Percentiles rank a stretch among this genome's conserved stretches.
These are phyloP conservation scores for Entoloma clypeatum DNA, from an alignment of 1,284 basidiomycete genomes.

Conservation along the genomic window DNA sequence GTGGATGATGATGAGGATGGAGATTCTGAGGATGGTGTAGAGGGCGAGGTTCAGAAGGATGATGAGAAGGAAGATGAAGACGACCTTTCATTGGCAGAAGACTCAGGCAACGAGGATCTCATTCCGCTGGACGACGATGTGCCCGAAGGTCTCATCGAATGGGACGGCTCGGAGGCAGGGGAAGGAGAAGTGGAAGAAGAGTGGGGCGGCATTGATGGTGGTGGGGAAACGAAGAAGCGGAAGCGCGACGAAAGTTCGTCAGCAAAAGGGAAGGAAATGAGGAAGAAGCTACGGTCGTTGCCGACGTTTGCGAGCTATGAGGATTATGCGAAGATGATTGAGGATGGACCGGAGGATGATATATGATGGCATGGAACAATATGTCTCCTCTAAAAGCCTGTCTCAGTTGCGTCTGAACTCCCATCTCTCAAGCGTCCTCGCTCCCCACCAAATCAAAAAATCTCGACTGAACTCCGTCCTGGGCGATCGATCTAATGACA, in stretches of 20 bases:
- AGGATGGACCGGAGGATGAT: slow-evolving; percentile 75
- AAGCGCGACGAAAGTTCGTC: slow-evolving; percentile 37
- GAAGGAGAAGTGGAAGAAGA: slow-evolving; percentile 28
- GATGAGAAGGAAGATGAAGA: slow-evolving; percentile 24
- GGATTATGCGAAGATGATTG: slow-evolving; percentile 92
- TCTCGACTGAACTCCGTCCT: no score
- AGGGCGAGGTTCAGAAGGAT: no score
- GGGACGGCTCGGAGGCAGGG: slow-evolving; percentile 20
- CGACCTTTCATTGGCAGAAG: slow-evolving; percentile 54
- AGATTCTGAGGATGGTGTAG: no score
- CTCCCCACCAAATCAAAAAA: no score
- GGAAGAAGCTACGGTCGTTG: slow-evolving; percentile 70
- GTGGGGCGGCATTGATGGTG: slow-evolving; percentile 21
- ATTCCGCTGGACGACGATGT: slow-evolving; percentile 40
- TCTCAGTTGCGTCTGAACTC: no score
- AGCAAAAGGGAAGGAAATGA: no score
- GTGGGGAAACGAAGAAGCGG: slow-evolving; percentile 29
- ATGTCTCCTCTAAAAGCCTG: no score
- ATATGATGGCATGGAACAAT: no score
- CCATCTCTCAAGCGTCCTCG: no score
- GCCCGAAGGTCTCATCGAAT: slow-evolving; percentile 21
- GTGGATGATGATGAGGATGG: no score
- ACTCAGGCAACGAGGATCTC: slow-evolving; percentile 65
- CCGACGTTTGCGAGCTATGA: slow-evolving; percentile 95
- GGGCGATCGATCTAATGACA: no score